Evolutionary conservation across 352 stramenopile species (phyloP).

Genomic region (Blastocystis sp.): DNA sequence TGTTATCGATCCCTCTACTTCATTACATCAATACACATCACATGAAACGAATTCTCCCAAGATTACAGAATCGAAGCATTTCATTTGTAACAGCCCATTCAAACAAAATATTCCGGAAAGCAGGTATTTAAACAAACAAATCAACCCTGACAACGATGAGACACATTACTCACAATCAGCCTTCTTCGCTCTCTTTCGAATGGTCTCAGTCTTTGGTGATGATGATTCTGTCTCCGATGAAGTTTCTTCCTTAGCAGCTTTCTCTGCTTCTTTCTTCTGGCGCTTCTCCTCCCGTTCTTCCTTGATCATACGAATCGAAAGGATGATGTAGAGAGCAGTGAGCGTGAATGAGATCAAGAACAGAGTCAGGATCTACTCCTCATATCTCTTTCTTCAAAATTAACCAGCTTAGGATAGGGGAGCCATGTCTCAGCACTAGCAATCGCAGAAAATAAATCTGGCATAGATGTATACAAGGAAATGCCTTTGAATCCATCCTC

Average conservation of each 20-base stretch:
- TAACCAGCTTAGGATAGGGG: slow-evolving; percentile 39
- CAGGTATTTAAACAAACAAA: neutral
- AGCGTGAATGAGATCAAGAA: slow-evolving; percentile 48
- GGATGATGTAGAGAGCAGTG: slow-evolving; percentile 41
- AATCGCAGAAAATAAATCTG: neutral
- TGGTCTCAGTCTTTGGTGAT: neutral
- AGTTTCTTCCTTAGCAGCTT: neutral
- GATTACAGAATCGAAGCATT: neutral
- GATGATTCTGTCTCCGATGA: neutral
- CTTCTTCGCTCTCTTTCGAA: slow-evolving; percentile 39
- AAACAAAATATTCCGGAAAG: neutral
- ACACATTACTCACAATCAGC: slow-evolving; percentile 27
- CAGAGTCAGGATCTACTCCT: slow-evolving; percentile 16
- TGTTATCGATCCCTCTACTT: neutral
- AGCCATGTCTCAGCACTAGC: slow-evolving; percentile 11
- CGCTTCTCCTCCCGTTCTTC: slow-evolving; percentile 38
- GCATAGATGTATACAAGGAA: slow-evolving; percentile 37
- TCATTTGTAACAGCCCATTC: neutral
- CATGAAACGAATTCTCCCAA: neutral
- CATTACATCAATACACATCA: neutral
- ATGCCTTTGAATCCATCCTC: neutral
- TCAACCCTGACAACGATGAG: neutral
- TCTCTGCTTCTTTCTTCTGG: neutral
- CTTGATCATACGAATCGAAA: slow-evolving; percentile 34
- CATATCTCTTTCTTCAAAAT: neutral